A percentile compares a stretch with the other conserved stretches of the same genome.
Conservation (phyloP, 306 rosid genomes). For the Prosopis cineraria region DNA sequence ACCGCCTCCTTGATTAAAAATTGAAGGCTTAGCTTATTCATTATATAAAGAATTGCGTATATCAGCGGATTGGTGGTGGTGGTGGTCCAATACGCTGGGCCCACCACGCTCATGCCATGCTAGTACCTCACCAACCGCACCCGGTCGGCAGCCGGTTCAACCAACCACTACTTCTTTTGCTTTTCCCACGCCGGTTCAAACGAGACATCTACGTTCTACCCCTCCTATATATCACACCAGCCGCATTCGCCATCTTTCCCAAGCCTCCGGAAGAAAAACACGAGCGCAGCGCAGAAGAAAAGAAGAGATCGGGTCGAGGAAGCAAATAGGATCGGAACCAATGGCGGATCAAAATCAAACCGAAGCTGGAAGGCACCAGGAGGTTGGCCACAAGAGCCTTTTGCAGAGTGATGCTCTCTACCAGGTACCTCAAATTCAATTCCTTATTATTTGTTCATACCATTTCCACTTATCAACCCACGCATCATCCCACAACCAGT, state of each 20-base stretch:
- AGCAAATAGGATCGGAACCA: background rate
- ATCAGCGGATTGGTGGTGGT: background rate
- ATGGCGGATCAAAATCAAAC: slow-evolving; percentile 75
- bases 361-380: slow-evolving; percentile 81
- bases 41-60: background rate
- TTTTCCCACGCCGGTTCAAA: slow-evolving; percentile 39
- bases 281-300: slow-evolving; percentile 15
- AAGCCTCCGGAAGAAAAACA: slow-evolving; percentile 14
- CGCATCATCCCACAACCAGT: background rate
- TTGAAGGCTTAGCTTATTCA: background rate
- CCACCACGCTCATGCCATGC: background rate
- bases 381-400: slow-evolving; percentile 98
- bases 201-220: slow-evolving; percentile 39
- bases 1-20: background rate
- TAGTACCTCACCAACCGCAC: slow-evolving; percentile 69
- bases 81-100: background rate
- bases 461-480: background rate
- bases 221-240: slow-evolving; percentile 37
- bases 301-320: background rate
- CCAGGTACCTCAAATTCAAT: slow-evolving; percentile 52
- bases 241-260: background rate
- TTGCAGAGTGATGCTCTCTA: slow-evolving; percentile 93
- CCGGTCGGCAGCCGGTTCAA: slow-evolving; percentile 60
- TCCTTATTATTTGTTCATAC: background rate
- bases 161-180: slow-evolving; percentile 25